Percentiles rank a stretch among this genome's conserved stretches.
Evolutionary conservation across 306 rosid species (phyloP).

Genomic region (Lupinus albus): DNA sequence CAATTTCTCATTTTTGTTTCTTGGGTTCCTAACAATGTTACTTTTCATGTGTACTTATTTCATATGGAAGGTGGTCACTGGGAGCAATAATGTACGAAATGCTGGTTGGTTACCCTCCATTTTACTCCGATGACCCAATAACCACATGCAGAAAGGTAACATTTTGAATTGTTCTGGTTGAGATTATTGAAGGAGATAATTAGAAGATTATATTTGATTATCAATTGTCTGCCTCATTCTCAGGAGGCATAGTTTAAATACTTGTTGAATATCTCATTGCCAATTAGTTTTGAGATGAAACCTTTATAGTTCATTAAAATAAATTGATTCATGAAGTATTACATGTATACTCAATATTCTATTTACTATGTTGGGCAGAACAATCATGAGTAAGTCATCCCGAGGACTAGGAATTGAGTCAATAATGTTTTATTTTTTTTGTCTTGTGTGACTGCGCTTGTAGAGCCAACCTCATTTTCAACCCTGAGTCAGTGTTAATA

Average conservation of each 20-base stretch:
- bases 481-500: constrained; percentile 25
- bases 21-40: constrained; percentile 1
- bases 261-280: too few species aligned
- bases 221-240: too few species aligned
- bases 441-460: not conserved
- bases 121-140: constrained; percentile 93
- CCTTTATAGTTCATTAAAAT: constrained; percentile 1
- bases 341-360: not conserved
- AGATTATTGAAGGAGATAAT: too few species aligned
- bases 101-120: constrained; percentile 98
- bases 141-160: constrained; percentile 92
- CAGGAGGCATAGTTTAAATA: too few species aligned
- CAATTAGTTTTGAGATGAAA: too few species aligned
- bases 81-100: constrained; percentile 99
- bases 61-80: constrained; percentile 83
- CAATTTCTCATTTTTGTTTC: too few species aligned
- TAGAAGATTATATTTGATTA: too few species aligned
- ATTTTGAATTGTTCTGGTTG: constrained; percentile 32
- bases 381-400: not conserved
- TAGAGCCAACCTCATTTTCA: not conserved
- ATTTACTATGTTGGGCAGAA: not conserved
- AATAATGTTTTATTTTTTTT: too few species aligned
- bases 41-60: constrained; percentile 34
- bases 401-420: not conserved
- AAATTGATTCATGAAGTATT: not conserved